These are phyloP conservation scores for Cladophialophora carrionii DNA, from an alignment of 2,329 filamentous ascomycete species.

Conservation along the genomic window DNA sequence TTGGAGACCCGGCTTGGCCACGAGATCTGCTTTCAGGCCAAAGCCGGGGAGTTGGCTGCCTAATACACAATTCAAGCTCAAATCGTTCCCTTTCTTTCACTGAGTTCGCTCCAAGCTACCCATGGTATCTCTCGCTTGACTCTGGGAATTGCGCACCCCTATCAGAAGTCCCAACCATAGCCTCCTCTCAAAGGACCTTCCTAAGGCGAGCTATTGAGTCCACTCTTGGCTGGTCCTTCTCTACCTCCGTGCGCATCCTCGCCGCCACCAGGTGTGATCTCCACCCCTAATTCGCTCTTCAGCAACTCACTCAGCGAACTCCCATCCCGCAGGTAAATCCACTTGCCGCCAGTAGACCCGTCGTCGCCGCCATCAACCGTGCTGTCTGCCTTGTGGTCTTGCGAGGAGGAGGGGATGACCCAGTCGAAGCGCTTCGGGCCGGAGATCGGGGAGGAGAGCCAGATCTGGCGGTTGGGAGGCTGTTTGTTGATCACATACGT, in stretches of 20 bases:
- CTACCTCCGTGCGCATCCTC: slow-evolving; percentile 20
- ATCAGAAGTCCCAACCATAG: background rate
- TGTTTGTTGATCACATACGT: slow-evolving; percentile 98
- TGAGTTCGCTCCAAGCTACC: background rate
- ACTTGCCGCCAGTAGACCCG: slow-evolving; percentile 61
- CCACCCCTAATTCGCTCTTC: slow-evolving; percentile 73
- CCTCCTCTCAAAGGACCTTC: background rate
- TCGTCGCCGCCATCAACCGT: slow-evolving; percentile 45
- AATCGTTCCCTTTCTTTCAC: background rate
- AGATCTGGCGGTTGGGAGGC: slow-evolving; percentile 95
- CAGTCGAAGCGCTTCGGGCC: slow-evolving; percentile 96
- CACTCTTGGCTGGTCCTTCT: slow-evolving; percentile 28
- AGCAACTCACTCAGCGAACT: slow-evolving; percentile 73
- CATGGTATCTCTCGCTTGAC: background rate
- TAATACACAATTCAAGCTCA: background rate
- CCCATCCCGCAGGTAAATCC: slow-evolving; percentile 89
- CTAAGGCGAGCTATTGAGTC: slow-evolving; percentile 13
- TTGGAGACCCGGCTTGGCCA: background rate
- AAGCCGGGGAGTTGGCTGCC: background rate
- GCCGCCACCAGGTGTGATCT: slow-evolving; percentile 51
- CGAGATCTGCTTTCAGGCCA: background rate
- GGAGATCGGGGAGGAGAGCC: slow-evolving; percentile 87
- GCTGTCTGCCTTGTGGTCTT: slow-evolving; percentile 78
- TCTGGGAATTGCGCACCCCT: background rate
- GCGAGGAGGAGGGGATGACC: slow-evolving; percentile 70